phyloP scores from a whole-genome alignment of 2,329 filamentous ascomycete species.

The Volutella citrinella region DNA sequence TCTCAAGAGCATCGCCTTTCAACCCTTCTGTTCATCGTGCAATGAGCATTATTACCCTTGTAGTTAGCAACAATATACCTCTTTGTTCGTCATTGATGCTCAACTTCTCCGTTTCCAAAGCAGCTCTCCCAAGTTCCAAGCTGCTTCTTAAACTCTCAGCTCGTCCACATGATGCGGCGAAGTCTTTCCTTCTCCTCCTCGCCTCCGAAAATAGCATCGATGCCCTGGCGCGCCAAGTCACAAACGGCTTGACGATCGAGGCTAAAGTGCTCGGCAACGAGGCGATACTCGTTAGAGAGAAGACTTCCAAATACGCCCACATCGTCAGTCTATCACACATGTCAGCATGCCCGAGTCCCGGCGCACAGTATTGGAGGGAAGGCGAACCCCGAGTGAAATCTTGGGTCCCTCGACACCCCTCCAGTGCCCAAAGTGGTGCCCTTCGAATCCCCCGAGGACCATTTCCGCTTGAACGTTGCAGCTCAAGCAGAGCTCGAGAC shows the following conservation, averaged over 20 bases:
- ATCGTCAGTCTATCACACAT: conserved; percentile 66
- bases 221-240: conserved; percentile 55
- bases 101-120: no score
- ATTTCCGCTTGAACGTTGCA: conserved; percentile 78
- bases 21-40: conserved; percentile 5
- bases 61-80: conserved; percentile 13
- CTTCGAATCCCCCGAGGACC: conserved; percentile 61
- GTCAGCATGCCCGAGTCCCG: conserved; percentile 11
- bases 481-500: conserved; percentile 73
- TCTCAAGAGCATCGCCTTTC: conserved; percentile 4
- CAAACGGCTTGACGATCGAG: conserved; percentile 48
- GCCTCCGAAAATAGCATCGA: conserved; percentile 65
- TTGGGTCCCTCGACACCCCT: conserved; percentile 52
- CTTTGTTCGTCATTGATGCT: no score
- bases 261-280: conserved; percentile 69
- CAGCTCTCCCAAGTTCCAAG: no score
- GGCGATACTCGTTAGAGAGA: conserved; percentile 72
- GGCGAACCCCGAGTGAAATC: conserved; percentile 69
- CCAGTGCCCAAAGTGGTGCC: conserved; percentile 80
- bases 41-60: no score
- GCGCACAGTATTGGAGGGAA: no score
- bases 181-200: conserved; percentile 59
- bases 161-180: conserved; percentile 46
- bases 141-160: no score
- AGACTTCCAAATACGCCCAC: conserved; percentile 77